Base-by-base conservation (phyloP, 192 early-diverging fungal genomes). In the Linderina pennispora region DNA sequence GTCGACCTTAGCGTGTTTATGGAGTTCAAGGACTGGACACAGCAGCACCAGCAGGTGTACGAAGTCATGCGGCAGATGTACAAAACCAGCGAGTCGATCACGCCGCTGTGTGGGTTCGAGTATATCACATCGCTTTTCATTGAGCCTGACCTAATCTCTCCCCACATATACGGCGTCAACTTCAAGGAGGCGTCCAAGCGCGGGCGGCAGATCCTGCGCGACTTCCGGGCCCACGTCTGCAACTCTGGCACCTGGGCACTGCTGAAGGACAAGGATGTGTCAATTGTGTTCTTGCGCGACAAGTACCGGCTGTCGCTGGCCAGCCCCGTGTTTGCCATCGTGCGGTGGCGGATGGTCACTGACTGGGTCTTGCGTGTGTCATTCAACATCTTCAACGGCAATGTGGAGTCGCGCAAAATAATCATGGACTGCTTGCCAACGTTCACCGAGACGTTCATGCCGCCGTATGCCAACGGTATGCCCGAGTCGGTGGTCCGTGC, bases 321-420 rank as follows among this genome's bases (percentile, higher is more conserved):
- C 15, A 46, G 26, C 0, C 70, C 70, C 2, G 70, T 48, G 10
- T 74, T 74, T 48, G 32, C 56, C n/a, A 15, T 63, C 4, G 55
- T 45, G 14, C 59, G 33, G 25, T 74, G 70, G 70, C 46, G 58
- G 40, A 74, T 65, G 64, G 47, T 33, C 3, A 67, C 70, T 8
- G 63, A 55, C 41, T 74, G 70, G 70, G 48, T 63, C 4, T 36
- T 67, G 36, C 58, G 70, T 2, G 55, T 74, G 43, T 43, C 63
- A 3, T 58, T 74, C n/a, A 48, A 37, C 18, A 41, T 74, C 20
- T 74, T 56, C 38, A 74, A 74, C 32, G 64, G 63, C n/a, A 58
- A 58, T 5, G 20, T 49, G 9, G 62, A 57, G 13, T 53, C 70
- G 31, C 62, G 70, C 19, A 62, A 58, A 40, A 42, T 66, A n/a